A percentile compares a stretch with the other conserved stretches of the same genome.
Evolutionary conservation across 345 rosid genomes (phyloP).

Genomic region (Gynandropsis gynandra): DNA sequence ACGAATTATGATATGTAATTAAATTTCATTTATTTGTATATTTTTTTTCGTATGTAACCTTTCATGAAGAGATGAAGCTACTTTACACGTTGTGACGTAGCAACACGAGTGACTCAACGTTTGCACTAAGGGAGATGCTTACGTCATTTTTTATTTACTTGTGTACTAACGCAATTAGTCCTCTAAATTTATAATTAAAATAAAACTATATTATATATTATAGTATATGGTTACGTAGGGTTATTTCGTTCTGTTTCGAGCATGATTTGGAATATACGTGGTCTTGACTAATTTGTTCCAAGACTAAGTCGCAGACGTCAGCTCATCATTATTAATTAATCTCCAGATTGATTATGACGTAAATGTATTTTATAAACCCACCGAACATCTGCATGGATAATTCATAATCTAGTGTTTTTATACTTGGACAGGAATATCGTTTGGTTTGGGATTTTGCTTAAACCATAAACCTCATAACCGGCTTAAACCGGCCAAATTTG

Average conservation of each 20-base stretch:
- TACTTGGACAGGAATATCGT: no score
- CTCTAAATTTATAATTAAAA: slow-evolving; percentile 5
- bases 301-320: slow-evolving; percentile 11
- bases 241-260: slow-evolving; percentile 15
- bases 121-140: slow-evolving; percentile 28
- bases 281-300: slow-evolving; percentile 8
- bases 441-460: no score
- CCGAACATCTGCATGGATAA: no score
- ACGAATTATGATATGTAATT: slow-evolving; percentile 3
- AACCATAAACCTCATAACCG: no score
- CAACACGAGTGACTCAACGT: slow-evolving; percentile 48
- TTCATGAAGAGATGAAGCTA: slow-evolving; percentile 42
- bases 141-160: slow-evolving; percentile 17
- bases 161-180: neutral
- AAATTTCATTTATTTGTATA: slow-evolving; percentile 17
- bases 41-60: slow-evolving; percentile 33
- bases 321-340: slow-evolving; percentile 1
- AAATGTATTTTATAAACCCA: no score
- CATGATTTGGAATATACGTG: slow-evolving; percentile 21
- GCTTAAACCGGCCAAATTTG: no score
- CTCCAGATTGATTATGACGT: neutral
- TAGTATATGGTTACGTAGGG: slow-evolving; percentile 17
- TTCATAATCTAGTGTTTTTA: no score
- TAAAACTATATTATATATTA: slow-evolving; percentile 21
- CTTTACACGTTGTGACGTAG: slow-evolving; percentile 42